Evolutionary conservation across 2,329 filamentous ascomycete genomes (phyloP).

Genomic region (Aspergillus cejpii): DNA sequence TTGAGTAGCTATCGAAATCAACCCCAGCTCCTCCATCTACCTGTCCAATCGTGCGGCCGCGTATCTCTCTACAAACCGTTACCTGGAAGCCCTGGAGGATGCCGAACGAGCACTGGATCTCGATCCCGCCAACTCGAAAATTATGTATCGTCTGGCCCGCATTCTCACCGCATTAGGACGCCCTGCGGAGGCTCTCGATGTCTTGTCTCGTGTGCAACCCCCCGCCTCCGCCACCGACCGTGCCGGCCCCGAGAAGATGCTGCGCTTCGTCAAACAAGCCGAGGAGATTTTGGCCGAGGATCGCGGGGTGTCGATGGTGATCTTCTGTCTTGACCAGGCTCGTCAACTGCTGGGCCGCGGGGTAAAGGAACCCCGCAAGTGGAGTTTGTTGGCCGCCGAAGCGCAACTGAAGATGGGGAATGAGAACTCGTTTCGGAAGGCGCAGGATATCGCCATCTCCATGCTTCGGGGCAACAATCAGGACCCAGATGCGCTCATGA

Average conservation of each 20-base stretch:
- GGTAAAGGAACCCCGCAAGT: slow-evolving; percentile 81
- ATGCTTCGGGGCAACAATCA: slow-evolving; percentile 79
- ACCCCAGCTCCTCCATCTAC: slow-evolving; percentile 80
- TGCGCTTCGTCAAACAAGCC: slow-evolving; percentile 71
- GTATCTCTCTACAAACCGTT: slow-evolving; percentile 80
- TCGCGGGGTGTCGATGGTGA: slow-evolving; percentile 79
- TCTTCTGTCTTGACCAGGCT: slow-evolving; percentile 86
- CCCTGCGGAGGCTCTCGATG: slow-evolving; percentile 76
- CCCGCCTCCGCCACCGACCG: slow-evolving; percentile 78
- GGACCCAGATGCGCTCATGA: slow-evolving; percentile 87
- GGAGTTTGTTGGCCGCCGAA: slow-evolving; percentile 87
- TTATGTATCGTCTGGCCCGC: slow-evolving; percentile 77
- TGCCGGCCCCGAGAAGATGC: slow-evolving; percentile 76
- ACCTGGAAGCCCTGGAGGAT: slow-evolving; percentile 74
- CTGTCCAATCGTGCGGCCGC: slow-evolving; percentile 92
- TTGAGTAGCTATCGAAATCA: slow-evolving; percentile 70
- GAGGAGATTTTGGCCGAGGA: slow-evolving; percentile 68
- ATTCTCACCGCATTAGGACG: slow-evolving; percentile 83
- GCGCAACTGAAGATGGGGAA: slow-evolving; percentile 90
- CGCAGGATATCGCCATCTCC: slow-evolving; percentile 84
- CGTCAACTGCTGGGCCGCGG: slow-evolving; percentile 68
- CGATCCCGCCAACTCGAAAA: slow-evolving; percentile 80
- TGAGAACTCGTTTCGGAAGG: slow-evolving; percentile 80
- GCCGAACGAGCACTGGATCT: slow-evolving; percentile 74
- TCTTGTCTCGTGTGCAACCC: slow-evolving; percentile 73